phyloP scores from a whole-genome alignment of 768 basidiomycete genomes.

The Panellus pusillus region DNA sequence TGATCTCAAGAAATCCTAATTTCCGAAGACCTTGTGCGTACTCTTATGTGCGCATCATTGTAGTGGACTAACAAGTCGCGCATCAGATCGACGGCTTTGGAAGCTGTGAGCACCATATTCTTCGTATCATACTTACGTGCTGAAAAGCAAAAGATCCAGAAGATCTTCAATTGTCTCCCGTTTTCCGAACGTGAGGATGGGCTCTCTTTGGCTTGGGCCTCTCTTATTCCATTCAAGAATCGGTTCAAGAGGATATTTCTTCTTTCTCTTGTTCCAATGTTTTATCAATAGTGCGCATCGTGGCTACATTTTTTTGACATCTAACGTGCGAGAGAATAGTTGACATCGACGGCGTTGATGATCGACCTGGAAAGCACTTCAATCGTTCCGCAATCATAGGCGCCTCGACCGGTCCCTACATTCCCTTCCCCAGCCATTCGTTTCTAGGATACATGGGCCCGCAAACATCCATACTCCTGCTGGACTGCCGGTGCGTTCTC shows the following conservation, averaged over 20 bases:
- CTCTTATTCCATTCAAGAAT: conserved; percentile 47
- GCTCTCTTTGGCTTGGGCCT: not conserved
- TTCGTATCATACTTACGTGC: not conserved
- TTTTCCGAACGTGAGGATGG: conserved; percentile 62
- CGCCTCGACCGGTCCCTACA: conserved; percentile 63
- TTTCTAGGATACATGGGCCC: conserved; percentile 81
- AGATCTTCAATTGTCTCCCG: conserved; percentile 67
- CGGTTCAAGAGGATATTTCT: conserved; percentile 85
- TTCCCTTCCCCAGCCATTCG: conserved; percentile 81
- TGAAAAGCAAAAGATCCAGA: conserved; percentile 64
- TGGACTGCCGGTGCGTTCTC: conserved; percentile 74
- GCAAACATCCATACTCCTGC: conserved; percentile 65
- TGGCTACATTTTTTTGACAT: conserved; percentile 1
- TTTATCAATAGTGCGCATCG: conserved; percentile 69
- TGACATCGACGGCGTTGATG: conserved; percentile 72
- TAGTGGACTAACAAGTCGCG: not conserved
- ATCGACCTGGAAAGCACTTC: conserved; percentile 58
- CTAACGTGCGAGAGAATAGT: conserved; percentile 39
- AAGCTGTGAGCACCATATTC: conserved; percentile 56
- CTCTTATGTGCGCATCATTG: not conserved
- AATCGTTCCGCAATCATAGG: conserved; percentile 77
- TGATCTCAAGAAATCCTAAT: not conserved
- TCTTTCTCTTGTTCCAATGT: conserved; percentile 92
- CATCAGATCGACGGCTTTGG: conserved; percentile 78
- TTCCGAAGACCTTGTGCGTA: conserved; percentile 45